Evolutionary conservation across 2,329 filamentous ascomycete genomes (phyloP).

Genomic region (Calonectria ilicicola): DNA sequence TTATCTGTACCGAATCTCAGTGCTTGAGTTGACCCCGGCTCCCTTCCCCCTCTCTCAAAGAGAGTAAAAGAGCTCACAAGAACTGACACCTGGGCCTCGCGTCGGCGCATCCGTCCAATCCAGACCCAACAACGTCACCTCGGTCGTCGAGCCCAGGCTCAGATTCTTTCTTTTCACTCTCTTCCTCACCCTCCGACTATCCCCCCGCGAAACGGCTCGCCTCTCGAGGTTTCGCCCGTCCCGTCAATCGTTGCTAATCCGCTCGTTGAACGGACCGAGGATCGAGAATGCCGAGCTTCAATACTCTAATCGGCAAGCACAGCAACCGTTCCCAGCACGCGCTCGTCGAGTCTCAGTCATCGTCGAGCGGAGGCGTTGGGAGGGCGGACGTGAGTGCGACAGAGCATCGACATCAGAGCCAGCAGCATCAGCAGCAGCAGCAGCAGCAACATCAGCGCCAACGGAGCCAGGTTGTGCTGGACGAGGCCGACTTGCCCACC

Average conservation of each 20-base stretch:
- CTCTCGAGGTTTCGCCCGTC: constrained; percentile 15
- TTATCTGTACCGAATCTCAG: constrained; percentile 16
- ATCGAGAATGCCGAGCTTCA: constrained; percentile 63
- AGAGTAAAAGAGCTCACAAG: constrained; percentile 4
- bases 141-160: constrained; percentile 16
- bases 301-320: constrained; percentile 66
- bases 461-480: constrained; percentile 29
- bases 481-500: constrained; percentile 45
- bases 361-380: constrained; percentile 43
- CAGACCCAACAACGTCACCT: constrained; percentile 18
- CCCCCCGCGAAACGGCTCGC: constrained; percentile 9
- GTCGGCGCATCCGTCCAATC: constrained; percentile 24
- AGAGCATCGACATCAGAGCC: constrained; percentile 36
- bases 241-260: constrained; percentile 17
- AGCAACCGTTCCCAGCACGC: constrained; percentile 69
- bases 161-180: constrained; percentile 17
- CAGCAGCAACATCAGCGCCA: constrained; percentile 29
- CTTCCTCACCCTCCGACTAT: constrained; percentile 14
- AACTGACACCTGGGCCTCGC: constrained; percentile 20
- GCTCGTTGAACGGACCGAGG: constrained; percentile 4
- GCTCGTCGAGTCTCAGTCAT: constrained; percentile 59
- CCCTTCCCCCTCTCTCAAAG: neutral
- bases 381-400: constrained; percentile 35
- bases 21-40: neutral
- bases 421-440: constrained; percentile 35